Evolutionary conservation across 2,329 filamentous ascomycete genomes (phyloP), one percentile per base, ranked within the genome.

Genomic region (Fusarium oligoseptatum): DNA sequence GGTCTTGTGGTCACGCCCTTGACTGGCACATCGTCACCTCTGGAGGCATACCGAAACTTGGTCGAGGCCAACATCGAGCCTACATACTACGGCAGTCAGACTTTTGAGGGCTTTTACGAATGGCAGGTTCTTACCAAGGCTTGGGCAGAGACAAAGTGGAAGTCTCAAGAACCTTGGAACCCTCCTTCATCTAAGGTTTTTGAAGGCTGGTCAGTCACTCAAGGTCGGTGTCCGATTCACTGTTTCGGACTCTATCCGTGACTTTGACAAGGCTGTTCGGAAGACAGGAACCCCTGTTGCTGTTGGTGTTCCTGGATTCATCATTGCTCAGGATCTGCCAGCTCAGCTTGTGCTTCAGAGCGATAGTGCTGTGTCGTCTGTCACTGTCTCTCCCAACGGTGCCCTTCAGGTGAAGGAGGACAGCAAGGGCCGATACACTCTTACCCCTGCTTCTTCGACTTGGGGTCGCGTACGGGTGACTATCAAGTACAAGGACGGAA

Each of bases 41-140:
- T 91, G 17, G 89, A 91, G 75, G 89, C 87, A 2, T 91, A 89
- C 80, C 82, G 87, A 8, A 87, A 88, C 66, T 82, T 92, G 0
- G 48, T 72, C 0, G 89, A 91, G 77, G 79, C 82, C 0, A 80
- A 74, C 2, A 83, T 83, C 29, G 80, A 82, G 1, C 80, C 77
- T 11, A 84, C 84, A 0, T 76, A 71, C 11, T 90, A 91, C 75
- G 83, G 82, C 6, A 87, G 85, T 55, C 89, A 91, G 72, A 88
- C 86, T 0, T 92, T 89, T 68, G 89, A 92, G 74, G 89, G 89
- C 1, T 86, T 89, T 70, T 92, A 91, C 68, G 88, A 90, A 72
- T 92, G 89, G 89, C 87, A 90, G 73, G 84, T 87, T 0, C 83
- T 88, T 61, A 87, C 84, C 14, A 83, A 85, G 65, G 89, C 89